Evolutionary conservation across 805 yeast genomes (phyloP), one percentile per base, ranked within the genome.

Genomic region (Teunomyces stri): DNA sequence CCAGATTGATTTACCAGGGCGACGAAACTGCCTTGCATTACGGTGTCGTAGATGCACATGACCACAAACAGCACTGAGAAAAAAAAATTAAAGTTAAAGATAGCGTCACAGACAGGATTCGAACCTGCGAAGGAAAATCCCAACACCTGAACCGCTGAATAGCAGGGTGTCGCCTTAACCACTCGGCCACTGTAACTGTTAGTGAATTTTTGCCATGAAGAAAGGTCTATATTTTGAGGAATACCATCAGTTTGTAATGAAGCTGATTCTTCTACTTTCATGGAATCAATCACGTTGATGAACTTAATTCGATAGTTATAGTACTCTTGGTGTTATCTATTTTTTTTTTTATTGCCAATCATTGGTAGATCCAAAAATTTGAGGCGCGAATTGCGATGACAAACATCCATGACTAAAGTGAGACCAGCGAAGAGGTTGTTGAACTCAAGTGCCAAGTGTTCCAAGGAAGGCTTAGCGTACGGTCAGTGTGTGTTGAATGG

Each of bases 81-180:
- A 16, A 16, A 18, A 16, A 2, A 35, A 4, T 3, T 11, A 10
- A 35, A 21, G n/a, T 3, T 5, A n/a, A 21, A 15, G 73, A 72
- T 68, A 64, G 57, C 96, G 96, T 87, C 87, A 89, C 95, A 86
- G 95, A 88, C 96, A 89, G 95, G 96, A 89, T 89, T 89, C 96
- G 96, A 89, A 89, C 96, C 95, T 89, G 96, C 96, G 96, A 67
- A 70, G 72, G 76, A 65, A 72, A 61, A 64, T 64, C 75, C 72
- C 77, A 72, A 70, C 71, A 45, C 56, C 56, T 53, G 21, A 51
- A 47, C 56, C 46, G 54, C 56, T 25, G 21, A 58, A 61, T 64
- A 67, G 73, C 72, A 67, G 73, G 72, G 76, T 66, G 70, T 68
- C 77, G 73, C 77, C 75, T 72, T 72, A 72, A 72, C 77, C 77